A percentile compares a stretch with the other conserved stretches of the same genome.
Evolutionary conservation across 2,329 filamentous ascomycete species (phyloP).

Genomic region (Huntiella bhutanensis): DNA sequence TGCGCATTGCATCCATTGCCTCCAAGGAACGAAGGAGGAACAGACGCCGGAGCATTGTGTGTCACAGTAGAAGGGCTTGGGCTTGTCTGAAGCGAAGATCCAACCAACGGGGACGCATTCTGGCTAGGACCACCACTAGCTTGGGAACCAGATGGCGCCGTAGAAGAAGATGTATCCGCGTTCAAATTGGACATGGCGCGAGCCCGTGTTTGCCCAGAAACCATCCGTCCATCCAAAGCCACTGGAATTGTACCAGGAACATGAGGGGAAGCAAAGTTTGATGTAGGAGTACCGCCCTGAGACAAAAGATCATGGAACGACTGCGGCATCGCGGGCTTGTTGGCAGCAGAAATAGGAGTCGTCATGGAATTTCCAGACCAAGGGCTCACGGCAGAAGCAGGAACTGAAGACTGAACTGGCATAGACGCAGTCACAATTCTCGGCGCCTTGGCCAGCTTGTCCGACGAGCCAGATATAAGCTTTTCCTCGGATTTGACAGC

Average conservation of each 20-base stretch:
- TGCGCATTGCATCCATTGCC: slow-evolving; percentile 19
- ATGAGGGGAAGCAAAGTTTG: slow-evolving; percentile 56
- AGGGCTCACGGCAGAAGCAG: neutral
- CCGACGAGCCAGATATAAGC: too few species aligned
- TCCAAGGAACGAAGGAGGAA: neutral
- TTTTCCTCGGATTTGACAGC: too few species aligned
- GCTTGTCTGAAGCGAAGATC: slow-evolving; percentile 46
- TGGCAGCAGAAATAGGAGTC: neutral
- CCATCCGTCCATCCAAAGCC: slow-evolving; percentile 48
- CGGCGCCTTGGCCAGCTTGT: too few species aligned
- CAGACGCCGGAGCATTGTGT: slow-evolving; percentile 1
- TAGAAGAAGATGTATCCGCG: slow-evolving; percentile 43
- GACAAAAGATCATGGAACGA: slow-evolving; percentile 31
- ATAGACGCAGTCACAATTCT: too few species aligned
- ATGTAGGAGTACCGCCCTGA: slow-evolving; percentile 37
- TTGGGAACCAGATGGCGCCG: slow-evolving; percentile 47
- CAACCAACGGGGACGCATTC: slow-evolving; percentile 38
- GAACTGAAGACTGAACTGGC: neutral
- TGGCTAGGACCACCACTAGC: slow-evolving; percentile 36
- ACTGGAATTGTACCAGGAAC: slow-evolving; percentile 62
- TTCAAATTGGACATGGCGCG: slow-evolving; percentile 64
- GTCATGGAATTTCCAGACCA: neutral
- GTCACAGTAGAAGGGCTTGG: slow-evolving; percentile 36
- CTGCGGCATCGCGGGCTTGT: neutral
- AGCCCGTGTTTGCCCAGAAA: slow-evolving; percentile 51